These are phyloP conservation scores for Claviceps spartinae DNA, from an alignment of 2,329 filamentous ascomycete species.

Conservation along the genomic window DNA sequence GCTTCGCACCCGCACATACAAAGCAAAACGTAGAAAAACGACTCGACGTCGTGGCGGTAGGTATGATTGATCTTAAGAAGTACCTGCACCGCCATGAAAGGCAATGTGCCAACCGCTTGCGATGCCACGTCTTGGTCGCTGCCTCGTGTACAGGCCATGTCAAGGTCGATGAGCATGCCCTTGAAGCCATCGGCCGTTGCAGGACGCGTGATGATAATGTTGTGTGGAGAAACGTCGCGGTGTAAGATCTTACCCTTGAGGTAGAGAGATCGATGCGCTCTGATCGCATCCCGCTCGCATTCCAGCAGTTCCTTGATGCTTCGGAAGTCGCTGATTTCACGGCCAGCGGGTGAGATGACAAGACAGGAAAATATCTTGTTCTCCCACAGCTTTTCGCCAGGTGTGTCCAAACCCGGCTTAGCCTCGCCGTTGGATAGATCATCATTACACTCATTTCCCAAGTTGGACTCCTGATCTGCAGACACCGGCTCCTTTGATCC, in stretches of 20 bases:
- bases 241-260: slow-evolving; percentile 1
- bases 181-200: slow-evolving; percentile 9
- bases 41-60: slow-evolving; percentile 8
- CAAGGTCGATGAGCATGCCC: slow-evolving; percentile 15
- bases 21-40: slow-evolving; percentile 8
- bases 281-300: slow-evolving; percentile 4
- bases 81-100: slow-evolving; percentile 23
- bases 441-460: neutral
- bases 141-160: slow-evolving; percentile 8
- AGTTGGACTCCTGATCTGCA: slow-evolving; percentile 6
- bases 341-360: slow-evolving; percentile 5
- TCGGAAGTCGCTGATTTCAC: slow-evolving; percentile 4
- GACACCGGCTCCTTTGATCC: slow-evolving; percentile 6
- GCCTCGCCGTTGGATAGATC: neutral
- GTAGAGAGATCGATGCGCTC: slow-evolving; percentile 4
- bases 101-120: slow-evolving; percentile 16
- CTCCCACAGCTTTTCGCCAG: slow-evolving; percentile 5
- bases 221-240: slow-evolving; percentile 3
- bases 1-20: slow-evolving; percentile 9
- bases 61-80: slow-evolving; percentile 16
- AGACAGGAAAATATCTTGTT: slow-evolving; percentile 7
- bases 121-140: slow-evolving; percentile 11
- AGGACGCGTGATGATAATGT: slow-evolving; percentile 1
- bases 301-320: neutral
- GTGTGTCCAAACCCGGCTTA: slow-evolving; percentile 6